These are phyloP conservation scores for Oenanthe sinensis DNA, from an alignment of 129 eudicot genomes.

Conservation along the genomic window DNA sequence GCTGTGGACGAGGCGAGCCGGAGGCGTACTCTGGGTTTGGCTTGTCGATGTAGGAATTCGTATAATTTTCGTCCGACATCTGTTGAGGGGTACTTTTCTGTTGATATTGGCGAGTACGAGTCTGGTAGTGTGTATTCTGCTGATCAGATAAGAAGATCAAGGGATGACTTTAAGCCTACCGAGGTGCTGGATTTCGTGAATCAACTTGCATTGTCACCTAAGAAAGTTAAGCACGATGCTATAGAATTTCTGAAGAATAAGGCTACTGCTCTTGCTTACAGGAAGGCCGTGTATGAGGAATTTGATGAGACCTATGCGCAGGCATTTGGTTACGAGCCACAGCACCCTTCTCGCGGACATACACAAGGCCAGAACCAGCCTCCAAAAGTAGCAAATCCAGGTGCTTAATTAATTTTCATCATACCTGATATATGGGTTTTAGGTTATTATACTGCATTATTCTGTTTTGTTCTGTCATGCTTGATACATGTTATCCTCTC, in stretches of 20 bases:
- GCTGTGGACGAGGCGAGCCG: conserved; percentile 75
- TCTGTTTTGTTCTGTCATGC: not conserved
- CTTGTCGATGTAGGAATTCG: conserved; percentile 67
- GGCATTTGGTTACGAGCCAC: conserved; percentile 67
- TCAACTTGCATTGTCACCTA: conserved; percentile 62
- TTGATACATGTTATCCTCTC: not conserved
- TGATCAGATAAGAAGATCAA: conserved; percentile 56
- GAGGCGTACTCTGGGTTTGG: conserved; percentile 64
- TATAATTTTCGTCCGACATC: conserved; percentile 52
- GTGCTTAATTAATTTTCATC: conserved; percentile 24
- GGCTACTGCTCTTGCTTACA: conserved; percentile 61
- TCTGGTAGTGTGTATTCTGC: conserved; percentile 49
- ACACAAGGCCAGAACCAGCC: conserved; percentile 11
- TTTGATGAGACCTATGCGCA: conserved; percentile 93
- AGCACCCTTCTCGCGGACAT: conserved; percentile 32
- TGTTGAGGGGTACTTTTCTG: conserved; percentile 58
- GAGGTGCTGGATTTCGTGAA: conserved; percentile 46
- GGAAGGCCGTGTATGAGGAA: conserved; percentile 81
- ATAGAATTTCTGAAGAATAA: conserved; percentile 58
- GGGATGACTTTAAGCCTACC: conserved; percentile 56
- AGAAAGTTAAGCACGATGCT: conserved; percentile 18
- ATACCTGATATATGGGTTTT: not conserved
- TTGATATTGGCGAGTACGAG: conserved; percentile 70
- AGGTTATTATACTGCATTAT: not conserved
- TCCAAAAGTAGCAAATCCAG: conserved; percentile 38